Percentiles rank a stretch among this genome's conserved stretches.
These are phyloP conservation scores for Colletotrichum lindemuthianum DNA, from an alignment of 2,329 filamentous ascomycete genomes.

Conservation along the genomic window DNA sequence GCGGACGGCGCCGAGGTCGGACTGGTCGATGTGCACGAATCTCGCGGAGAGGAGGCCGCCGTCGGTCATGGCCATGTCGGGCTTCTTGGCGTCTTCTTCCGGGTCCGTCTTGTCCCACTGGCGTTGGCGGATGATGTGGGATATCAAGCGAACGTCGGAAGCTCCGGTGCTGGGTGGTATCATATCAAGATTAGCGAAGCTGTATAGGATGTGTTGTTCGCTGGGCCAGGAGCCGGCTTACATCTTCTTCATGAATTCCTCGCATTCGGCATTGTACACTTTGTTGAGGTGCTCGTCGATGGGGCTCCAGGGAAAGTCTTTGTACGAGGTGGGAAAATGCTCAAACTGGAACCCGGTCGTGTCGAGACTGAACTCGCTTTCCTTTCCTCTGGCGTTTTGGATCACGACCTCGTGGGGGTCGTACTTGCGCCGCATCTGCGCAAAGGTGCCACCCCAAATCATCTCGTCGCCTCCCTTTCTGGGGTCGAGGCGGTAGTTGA, in stretches of 20 bases:
- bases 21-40: slow-evolving; percentile 65
- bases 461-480: slow-evolving; percentile 20
- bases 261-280: slow-evolving; percentile 3
- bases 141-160: slow-evolving; percentile 5
- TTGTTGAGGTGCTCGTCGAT: slow-evolving; percentile 19
- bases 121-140: slow-evolving; percentile 16
- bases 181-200: neutral
- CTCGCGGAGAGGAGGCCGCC: neutral
- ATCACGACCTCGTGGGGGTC: slow-evolving; percentile 8
- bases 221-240: neutral
- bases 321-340: slow-evolving; percentile 14
- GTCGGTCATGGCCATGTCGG: slow-evolving; percentile 24
- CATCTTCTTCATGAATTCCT: slow-evolving; percentile 18
- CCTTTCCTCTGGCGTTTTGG: slow-evolving; percentile 14
- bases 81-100: slow-evolving; percentile 11
- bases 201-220: too few species aligned
- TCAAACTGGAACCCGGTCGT: slow-evolving; percentile 19
- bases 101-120: slow-evolving; percentile 13
- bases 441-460: slow-evolving; percentile 27
- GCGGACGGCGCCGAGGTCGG: slow-evolving; percentile 52
- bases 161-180: neutral
- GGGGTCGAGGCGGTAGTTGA: slow-evolving; percentile 21
- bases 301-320: slow-evolving; percentile 16
- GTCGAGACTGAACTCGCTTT: slow-evolving; percentile 10
- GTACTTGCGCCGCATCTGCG: slow-evolving; percentile 21